Evolutionary conservation across 805 yeast species (phyloP), one percentile per base, ranked within the genome.

Genomic region (Zygosaccharomyces kombuchaensis): DNA sequence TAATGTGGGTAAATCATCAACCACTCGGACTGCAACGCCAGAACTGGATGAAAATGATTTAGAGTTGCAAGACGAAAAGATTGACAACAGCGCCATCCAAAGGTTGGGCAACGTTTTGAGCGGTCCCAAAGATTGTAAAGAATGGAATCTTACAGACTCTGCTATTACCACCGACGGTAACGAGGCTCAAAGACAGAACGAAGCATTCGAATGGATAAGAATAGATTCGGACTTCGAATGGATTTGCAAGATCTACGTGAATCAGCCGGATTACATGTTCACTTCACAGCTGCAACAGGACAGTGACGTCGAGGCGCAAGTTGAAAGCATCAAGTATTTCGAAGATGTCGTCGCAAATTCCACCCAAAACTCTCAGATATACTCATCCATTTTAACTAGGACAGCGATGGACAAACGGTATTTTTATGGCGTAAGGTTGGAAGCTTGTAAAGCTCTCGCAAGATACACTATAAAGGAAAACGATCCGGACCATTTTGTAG

Each of bases 211-310:
- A 58, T 93, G 99, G 99, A 75, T 93, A 31, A 74, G 99, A 56
- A 87, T 91, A n/a, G 99, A 93, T 67, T 90, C 97, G 0, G 99
- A 93, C 63, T 86, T 84, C 58, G 99, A 93, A 63, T 93, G 99
- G 99, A 84, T 93, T 40, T 87, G 95, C 49, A 79, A 78, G 53
- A 72, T 87, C 17, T 75, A 80, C 47, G 79, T 93, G 27, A 87
- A 82, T 55, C 96, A 90, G 65, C 95, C 96, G 0, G 97, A 89
- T 57, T 85, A 88, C 59, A 93, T 93, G 97, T 93, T 78, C 62
- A 86, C 88, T 1, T 87, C 98, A 0, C 99, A 93, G 59, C 68
- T 93, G 25, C 93, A 87, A 55, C 95, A 89, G 60, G 99, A 93
- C 66, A 71, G 96, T 51, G 99, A 93, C 60, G 95, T 93, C 14